A percentile compares a stretch with the other conserved stretches of the same genome.
phyloP scores from a whole-genome alignment of 2,329 filamentous ascomycete genomes.

The Stagonosporopsis tanaceti region DNA sequence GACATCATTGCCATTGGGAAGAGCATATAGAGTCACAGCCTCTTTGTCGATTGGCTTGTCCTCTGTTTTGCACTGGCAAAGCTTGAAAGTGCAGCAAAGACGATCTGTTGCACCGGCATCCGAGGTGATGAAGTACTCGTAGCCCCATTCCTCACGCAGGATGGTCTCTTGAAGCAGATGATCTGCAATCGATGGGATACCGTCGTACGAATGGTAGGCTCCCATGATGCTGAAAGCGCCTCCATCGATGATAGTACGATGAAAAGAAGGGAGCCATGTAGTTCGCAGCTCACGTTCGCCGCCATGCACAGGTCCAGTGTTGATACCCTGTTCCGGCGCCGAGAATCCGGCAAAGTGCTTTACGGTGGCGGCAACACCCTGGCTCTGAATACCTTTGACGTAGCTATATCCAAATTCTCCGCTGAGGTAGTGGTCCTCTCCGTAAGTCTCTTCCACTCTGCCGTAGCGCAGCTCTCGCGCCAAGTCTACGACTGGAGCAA shows the following conservation, averaged over 20 bases:
- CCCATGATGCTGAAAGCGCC: conserved; percentile 76
- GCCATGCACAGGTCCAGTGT: conserved; percentile 67
- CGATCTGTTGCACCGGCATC: conserved; percentile 77
- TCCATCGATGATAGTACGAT: conserved; percentile 74
- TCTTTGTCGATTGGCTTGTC: conserved; percentile 67
- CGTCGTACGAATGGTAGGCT: conserved; percentile 78
- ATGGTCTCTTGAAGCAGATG: conserved; percentile 70
- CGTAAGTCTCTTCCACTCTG: conserved; percentile 76
- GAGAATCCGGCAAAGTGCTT: conserved; percentile 79
- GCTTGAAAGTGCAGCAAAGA: conserved; percentile 68
- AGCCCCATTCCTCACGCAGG: conserved; percentile 75
- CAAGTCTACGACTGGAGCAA: conserved; percentile 74
- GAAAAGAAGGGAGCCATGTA: conserved; percentile 67
- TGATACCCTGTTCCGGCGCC: conserved; percentile 74
- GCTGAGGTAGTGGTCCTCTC: conserved; percentile 72
- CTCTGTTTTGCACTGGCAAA: conserved; percentile 61
- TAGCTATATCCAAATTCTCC: conserved; percentile 72
- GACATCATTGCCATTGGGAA: conserved; percentile 74
- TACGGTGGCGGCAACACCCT: conserved; percentile 73
- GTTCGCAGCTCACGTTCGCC: conserved; percentile 64
- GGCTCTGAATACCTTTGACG: conserved; percentile 68
- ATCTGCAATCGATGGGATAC: conserved; percentile 72
- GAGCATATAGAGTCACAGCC: conserved; percentile 68
- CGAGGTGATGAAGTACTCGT: conserved; percentile 71
- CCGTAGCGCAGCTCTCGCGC: conserved; percentile 76